phyloP scores from a whole-genome alignment of 164 flowering plant genomes.

The Liquidambar formosana region DNA sequence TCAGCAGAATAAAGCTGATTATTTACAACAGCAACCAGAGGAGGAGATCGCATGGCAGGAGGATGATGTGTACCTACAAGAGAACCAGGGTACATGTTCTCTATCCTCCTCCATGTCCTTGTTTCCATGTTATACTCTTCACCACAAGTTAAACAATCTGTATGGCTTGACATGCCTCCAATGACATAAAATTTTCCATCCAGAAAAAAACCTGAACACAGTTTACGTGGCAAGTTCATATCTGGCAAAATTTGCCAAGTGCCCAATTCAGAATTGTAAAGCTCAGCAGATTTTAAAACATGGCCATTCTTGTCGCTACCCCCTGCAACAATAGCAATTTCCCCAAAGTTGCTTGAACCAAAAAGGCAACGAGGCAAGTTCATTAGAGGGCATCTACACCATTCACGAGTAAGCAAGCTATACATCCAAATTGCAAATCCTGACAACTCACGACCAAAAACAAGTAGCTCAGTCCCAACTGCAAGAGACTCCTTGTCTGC shows the following conservation, averaged over 20 bases:
- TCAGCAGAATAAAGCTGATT: constrained; percentile 35
- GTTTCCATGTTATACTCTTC: constrained; percentile 33
- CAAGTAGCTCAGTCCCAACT: constrained; percentile 31
- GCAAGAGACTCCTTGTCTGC: constrained; percentile 52
- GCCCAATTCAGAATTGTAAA: constrained; percentile 23
- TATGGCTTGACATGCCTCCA: constrained; percentile 27
- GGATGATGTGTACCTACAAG: not conserved
- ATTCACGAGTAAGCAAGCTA: constrained; percentile 15
- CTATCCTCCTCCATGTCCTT: constrained; percentile 24
- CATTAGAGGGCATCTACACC: constrained; percentile 23
- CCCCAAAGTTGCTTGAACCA: constrained; percentile 31
- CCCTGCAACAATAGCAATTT: constrained; percentile 32
- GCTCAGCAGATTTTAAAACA: constrained; percentile 32
- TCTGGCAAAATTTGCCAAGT: constrained; percentile 27
- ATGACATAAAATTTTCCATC: constrained; percentile 36
- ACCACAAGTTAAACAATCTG: constrained; percentile 23
- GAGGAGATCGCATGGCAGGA: constrained; percentile 25
- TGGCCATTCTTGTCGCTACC: constrained; percentile 28
- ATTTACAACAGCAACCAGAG: constrained; percentile 39
- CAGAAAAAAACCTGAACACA: constrained; percentile 40
- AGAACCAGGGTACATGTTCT: constrained; percentile 26
- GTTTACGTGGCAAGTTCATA: constrained; percentile 24
- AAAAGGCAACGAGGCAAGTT: constrained; percentile 30
- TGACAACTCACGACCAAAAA: constrained; percentile 28
- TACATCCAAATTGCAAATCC: constrained; percentile 29